phyloP scores from a whole-genome alignment of 768 basidiomycete genomes.

The Pisolithus orientalis region DNA sequence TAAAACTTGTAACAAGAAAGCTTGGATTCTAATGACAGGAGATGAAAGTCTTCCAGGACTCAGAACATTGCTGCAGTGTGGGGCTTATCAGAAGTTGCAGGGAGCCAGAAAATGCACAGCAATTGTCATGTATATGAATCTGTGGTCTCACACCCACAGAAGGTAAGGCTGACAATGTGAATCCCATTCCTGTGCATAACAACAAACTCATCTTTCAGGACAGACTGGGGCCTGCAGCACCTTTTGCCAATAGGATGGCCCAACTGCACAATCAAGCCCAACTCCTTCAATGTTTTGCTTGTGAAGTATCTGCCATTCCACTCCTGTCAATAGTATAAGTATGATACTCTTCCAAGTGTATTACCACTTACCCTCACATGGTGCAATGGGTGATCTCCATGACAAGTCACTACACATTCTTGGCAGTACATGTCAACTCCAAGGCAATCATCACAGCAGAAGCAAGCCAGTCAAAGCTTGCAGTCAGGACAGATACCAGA shows the following conservation, averaged over 20 bases:
- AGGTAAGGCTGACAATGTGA: not conserved
- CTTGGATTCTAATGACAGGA: constrained; percentile 18
- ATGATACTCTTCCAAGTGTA: no score
- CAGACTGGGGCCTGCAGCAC: not conserved
- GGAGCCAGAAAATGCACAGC: constrained; percentile 18
- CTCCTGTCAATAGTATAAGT: constrained; percentile 3
- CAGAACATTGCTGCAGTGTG: constrained; percentile 5
- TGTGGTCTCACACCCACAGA: not conserved
- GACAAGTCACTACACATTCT: constrained; percentile 1
- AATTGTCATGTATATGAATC: constrained; percentile 5
- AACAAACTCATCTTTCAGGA: not conserved
- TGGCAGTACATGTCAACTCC: constrained; percentile 2
- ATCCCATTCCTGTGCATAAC: not conserved
- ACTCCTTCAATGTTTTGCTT: constrained; percentile 3
- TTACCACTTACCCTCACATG: constrained; percentile 6
- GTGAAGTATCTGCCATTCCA: constrained; percentile 13
- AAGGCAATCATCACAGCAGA: constrained; percentile 9
- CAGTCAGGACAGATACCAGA: not conserved
- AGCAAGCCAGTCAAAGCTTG: not conserved
- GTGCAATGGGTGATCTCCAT: constrained; percentile 11
- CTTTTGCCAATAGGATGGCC: not conserved
- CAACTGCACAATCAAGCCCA: constrained; percentile 16
- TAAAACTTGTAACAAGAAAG: constrained; percentile 26
- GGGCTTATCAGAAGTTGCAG: constrained; percentile 25
- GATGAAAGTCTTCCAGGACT: no score